phyloP scores from a whole-genome alignment of 192 early-diverging fungal genomes.

The Backusella australiensis region DNA sequence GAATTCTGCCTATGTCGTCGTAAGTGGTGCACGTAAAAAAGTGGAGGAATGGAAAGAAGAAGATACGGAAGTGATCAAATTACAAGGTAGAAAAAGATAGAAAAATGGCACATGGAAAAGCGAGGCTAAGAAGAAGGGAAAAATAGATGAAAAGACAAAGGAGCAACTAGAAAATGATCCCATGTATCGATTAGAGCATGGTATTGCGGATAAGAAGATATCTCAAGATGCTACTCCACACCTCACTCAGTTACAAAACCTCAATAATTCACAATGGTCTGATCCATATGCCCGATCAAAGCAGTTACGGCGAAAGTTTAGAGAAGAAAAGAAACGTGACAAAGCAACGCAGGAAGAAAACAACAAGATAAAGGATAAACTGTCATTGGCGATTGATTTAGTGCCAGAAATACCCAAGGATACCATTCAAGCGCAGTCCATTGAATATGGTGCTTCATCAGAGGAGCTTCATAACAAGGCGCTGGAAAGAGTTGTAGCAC shows the following conservation, averaged over 20 bases:
- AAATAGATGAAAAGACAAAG: constrained; percentile 45
- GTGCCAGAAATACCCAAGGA: constrained; percentile 53
- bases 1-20: constrained; percentile 66
- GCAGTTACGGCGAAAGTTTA: constrained; percentile 65
- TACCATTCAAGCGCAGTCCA: constrained; percentile 43
- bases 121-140: constrained; percentile 9
- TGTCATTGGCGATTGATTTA: constrained; percentile 57
- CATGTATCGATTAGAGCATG: constrained; percentile 64
- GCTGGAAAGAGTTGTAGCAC: neutral
- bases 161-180: constrained; percentile 46
- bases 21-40: constrained; percentile 72
- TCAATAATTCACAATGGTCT: constrained; percentile 73
- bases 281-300: constrained; percentile 79
- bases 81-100: constrained; percentile 48
- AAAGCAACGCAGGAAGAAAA: constrained; percentile 47
- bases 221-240: constrained; percentile 43
- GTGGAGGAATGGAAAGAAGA: constrained; percentile 70
- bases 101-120: constrained; percentile 7
- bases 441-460: constrained; percentile 35
- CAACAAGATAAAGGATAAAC: constrained; percentile 53
- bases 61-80: constrained; percentile 60
- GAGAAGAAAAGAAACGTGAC: constrained; percentile 62
- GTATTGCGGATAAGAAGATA: constrained; percentile 46
- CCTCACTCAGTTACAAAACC: constrained; percentile 57
- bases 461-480: neutral